These are phyloP conservation scores for Dendrobium chrysotoxum DNA, from an alignment of 106 monocot genomes.

Conservation along the genomic window DNA sequence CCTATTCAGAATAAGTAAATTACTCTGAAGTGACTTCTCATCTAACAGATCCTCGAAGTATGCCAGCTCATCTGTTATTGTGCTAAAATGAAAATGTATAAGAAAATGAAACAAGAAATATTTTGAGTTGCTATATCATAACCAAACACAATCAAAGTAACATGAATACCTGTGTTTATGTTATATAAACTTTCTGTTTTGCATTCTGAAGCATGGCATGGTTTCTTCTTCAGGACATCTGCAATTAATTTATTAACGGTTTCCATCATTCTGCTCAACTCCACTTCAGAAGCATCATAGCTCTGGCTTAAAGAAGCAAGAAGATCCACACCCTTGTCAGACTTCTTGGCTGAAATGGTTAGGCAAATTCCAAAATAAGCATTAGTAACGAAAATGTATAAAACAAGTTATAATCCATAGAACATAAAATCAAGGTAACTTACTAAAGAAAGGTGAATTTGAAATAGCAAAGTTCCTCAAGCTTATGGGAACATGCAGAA, in stretches of 20 bases:
- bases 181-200: slow-evolving; percentile 47
- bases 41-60: slow-evolving; percentile 80
- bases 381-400: not conserved
- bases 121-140: not conserved
- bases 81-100: not conserved
- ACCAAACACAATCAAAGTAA: not conserved
- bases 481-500: slow-evolving; percentile 68
- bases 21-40: slow-evolving; percentile 43
- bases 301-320: slow-evolving; percentile 67
- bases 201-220: slow-evolving; percentile 58
- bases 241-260: slow-evolving; percentile 45
- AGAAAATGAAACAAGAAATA: not conserved
- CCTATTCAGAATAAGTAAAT: slow-evolving; percentile 52
- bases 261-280: slow-evolving; percentile 50
- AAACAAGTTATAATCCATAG: not conserved
- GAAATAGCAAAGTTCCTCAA: slow-evolving; percentile 57
- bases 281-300: slow-evolving; percentile 82
- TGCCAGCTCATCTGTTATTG: slow-evolving; percentile 62
- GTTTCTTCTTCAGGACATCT: slow-evolving; percentile 63
- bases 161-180: slow-evolving; percentile 56
- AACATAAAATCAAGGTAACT: not conserved
- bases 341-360: slow-evolving; percentile 49
- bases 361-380: slow-evolving; percentile 6
- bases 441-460: slow-evolving; percentile 54
- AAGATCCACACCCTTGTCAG: slow-evolving; percentile 73